phyloP scores from a whole-genome alignment of 345 rosid genomes.

The Hibiscus tridactylites region DNA sequence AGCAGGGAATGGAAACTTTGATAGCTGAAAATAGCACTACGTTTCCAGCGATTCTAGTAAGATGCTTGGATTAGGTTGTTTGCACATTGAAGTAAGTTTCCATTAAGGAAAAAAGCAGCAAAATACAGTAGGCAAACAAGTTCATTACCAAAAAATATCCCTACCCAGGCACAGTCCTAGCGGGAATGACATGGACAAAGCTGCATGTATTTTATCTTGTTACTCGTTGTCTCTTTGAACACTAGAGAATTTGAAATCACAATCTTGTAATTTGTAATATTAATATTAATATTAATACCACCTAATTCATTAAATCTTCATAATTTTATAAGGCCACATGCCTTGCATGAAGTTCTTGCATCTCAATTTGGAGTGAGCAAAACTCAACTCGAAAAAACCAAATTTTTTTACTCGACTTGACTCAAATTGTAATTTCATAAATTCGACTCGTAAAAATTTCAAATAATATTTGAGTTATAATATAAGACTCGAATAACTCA shows the following conservation, averaged over 20 bases:
- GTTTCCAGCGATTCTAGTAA: background rate
- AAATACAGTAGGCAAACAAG: background rate
- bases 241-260: background rate
- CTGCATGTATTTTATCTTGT: background rate
- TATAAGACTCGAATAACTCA: no score
- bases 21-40: background rate
- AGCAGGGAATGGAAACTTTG: background rate
- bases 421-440: no score
- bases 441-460: no score
- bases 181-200: background rate
- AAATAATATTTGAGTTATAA: no score
- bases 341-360: background rate
- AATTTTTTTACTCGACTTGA: no score
- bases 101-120: background rate
- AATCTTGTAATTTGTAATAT: background rate
- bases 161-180: background rate
- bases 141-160: background rate
- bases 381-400: no score
- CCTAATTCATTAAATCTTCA: background rate
- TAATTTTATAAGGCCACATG: background rate
- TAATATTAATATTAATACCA: background rate
- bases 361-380: background rate
- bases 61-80: background rate
- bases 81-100: background rate
- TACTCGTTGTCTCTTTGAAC: background rate